Evolutionary conservation across 2,329 filamentous ascomycete genomes (phyloP).

Genomic region (Nannizzia gypsea): DNA sequence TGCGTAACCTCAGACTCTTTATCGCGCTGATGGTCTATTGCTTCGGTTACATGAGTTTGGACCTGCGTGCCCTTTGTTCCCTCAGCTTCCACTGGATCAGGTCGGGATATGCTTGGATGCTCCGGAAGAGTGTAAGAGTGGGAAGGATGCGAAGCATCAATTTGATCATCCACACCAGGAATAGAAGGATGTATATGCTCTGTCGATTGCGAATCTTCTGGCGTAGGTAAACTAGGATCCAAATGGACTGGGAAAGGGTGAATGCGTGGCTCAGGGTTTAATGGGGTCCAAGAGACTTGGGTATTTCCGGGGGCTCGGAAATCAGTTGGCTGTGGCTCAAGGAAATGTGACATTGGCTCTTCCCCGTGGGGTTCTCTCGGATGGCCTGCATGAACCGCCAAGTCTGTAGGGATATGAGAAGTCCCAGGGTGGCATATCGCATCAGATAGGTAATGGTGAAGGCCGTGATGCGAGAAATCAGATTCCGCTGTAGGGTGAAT

Average conservation of each 20-base stretch:
- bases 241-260: neutral
- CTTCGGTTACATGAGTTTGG: neutral
- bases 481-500: neutral
- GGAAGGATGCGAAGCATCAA: neutral
- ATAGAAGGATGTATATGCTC: neutral
- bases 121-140: neutral
- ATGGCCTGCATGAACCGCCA: neutral
- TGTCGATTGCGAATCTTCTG: slow-evolving; percentile 1
- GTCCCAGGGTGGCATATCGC: neutral
- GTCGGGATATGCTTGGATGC: neutral
- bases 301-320: slow-evolving; percentile 7
- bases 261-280: neutral
- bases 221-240: slow-evolving; percentile 4
- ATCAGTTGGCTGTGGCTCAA: neutral
- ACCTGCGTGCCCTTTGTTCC: neutral
- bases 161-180: neutral
- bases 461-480: neutral
- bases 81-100: neutral
- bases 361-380: neutral
- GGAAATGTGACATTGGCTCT: neutral
- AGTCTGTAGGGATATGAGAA: neutral
- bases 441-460: neutral
- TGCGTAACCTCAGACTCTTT: neutral
- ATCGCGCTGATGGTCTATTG: neutral
- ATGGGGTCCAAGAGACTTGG: slow-evolving; percentile 1